These are phyloP conservation scores for Arthrobotrys megalospora DNA, from an alignment of 2,329 filamentous ascomycete genomes.

Conservation along the genomic window DNA sequence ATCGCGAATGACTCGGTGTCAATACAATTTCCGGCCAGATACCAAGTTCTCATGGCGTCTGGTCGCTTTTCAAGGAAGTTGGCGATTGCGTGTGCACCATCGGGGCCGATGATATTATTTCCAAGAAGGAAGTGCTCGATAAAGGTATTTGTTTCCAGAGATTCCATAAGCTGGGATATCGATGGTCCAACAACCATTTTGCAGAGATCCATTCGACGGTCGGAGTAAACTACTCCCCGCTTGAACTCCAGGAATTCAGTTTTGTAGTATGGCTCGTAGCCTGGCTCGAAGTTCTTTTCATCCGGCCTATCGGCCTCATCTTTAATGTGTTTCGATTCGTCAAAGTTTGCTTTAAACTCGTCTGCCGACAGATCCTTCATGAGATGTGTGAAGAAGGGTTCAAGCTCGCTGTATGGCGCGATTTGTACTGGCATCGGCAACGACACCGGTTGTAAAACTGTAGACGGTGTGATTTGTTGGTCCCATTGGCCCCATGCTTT, in stretches of 20 bases:
- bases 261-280: conserved; percentile 66
- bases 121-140: conserved; percentile 72
- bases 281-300: conserved; percentile 36
- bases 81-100: conserved; percentile 70
- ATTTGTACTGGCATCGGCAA: conserved; percentile 67
- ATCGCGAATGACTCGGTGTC: conserved; percentile 68
- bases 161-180: conserved; percentile 71
- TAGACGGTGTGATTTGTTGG: conserved; percentile 64
- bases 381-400: conserved; percentile 67
- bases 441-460: conserved; percentile 65
- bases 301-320: conserved; percentile 15
- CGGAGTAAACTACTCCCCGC: conserved; percentile 70
- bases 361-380: conserved; percentile 55
- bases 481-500: conserved; percentile 66
- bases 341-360: conserved; percentile 63
- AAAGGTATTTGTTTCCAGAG: conserved; percentile 70
- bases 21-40: conserved; percentile 73
- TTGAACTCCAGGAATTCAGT: conserved; percentile 67
- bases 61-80: conserved; percentile 70
- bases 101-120: conserved; percentile 72
- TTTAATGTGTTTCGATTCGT: conserved; percentile 39
- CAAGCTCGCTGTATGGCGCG: conserved; percentile 65
- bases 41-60: conserved; percentile 72
- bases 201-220: conserved; percentile 73
- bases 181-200: conserved; percentile 73